Evolutionary conservation across 176 grass and related monocot genomes (phyloP), one percentile per base, ranked within the genome.

Genomic region (Leersia perrieri): DNA sequence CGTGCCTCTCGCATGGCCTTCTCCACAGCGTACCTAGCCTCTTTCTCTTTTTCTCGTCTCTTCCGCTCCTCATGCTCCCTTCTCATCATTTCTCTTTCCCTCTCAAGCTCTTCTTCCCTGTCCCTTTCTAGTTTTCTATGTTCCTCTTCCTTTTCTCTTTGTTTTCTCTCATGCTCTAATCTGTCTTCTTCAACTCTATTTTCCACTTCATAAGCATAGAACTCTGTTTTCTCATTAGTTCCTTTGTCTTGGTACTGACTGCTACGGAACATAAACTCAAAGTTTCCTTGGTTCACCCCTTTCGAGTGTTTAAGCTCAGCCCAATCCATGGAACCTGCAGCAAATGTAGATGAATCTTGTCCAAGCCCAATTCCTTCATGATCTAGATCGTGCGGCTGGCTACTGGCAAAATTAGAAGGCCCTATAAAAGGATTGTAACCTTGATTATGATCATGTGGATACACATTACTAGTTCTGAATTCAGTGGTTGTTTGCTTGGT

Each of bases 1-100:
- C 83, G 78, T 78, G 78, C 88, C 58, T 90, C 88, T 42, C 83
- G 64, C 31, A 82, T 39, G 42, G 88, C 88, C 78, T 80, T 90
- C 66, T 82, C 83, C 53, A 85, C 66, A 82, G 73, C 83, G 28
- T 74, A 66, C 67, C 78, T 86, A 15, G 71, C 77, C 51, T 86
- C 78, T 82, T 72, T 86, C 66, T 86, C 72, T 63, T 22, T 86
- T 82, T 82, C 78, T 78, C 39, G 30, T 69, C 78, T 85, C 83
- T 61, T 90, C 26, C 1, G 22, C 45, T 90, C 83, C 45, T 82
- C 83, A 22, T 77, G 71, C 32, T 82, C 88, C 63, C 26, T 69
- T 84, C 23, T 51, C 74, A 63, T 89, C 29, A 8, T 85, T 51
- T 86, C 88, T 66, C 83, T 86, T 82, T 82, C 78, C 60, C 53